Evolutionary conservation across 352 stramenopile genomes (phyloP), one percentile per base, ranked within the genome.

Genomic region (Pythium apleroticum): DNA sequence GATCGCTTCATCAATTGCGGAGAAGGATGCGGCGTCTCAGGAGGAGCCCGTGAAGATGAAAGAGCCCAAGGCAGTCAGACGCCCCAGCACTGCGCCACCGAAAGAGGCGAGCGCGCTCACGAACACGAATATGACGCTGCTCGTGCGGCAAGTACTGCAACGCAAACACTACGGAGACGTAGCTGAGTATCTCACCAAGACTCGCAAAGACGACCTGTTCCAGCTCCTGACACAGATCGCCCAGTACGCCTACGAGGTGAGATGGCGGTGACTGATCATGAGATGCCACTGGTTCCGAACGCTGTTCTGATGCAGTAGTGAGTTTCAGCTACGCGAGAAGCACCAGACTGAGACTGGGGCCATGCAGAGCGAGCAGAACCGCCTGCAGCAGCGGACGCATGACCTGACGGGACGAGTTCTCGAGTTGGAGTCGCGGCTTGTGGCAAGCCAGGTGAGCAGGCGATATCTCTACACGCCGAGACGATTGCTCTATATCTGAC

Each of bases 111-210:
- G 1, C 22, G 31, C 59, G 12, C 11, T 46, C 12, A 35, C 6
- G 4, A 60, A 30, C 43, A 31, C 39, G 7, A 67, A 62, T 45
- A 61, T 57, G 35, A 35, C 66, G 50, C 68, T 90, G 20, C 48
- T 84, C 8, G 66, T 88, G 19, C 74, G 76, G 9, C 74, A 90
- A 64, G 59, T 90, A 52, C 59, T 88, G 28, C 79, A 88, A 28
- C 59, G 72, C 5, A 74, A 71, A 6, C 61, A 81, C 45, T 81
- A 76, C 59, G 71, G 71, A 11, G 71, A 88, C 19, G 46, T 74
- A 5, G 63, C 45, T 14, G 71, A 75, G 28, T 85, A 76, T 46
- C 61, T 86, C 14, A 61, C 67, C 37, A 70, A 46, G 11, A 64
- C 64, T 10, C 76, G 53, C 39, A 90, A 88, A 25, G 54, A 49